A percentile compares a stretch with the other conserved stretches of the same genome.
phyloP scores from a whole-genome alignment of 306 rosid genomes.

The Vigna nakashimae region DNA sequence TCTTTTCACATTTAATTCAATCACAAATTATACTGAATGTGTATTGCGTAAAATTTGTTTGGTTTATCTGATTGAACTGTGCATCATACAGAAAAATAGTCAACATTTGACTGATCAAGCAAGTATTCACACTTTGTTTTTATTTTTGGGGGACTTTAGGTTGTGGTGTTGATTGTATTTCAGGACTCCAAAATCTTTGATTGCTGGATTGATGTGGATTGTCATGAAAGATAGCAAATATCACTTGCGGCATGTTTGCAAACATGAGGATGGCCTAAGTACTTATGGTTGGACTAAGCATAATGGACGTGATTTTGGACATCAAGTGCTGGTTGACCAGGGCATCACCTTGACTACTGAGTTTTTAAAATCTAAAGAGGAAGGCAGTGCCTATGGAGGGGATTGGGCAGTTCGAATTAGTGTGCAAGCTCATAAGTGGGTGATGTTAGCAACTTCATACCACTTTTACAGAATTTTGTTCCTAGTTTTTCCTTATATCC shows the following conservation, averaged over 20 bases:
- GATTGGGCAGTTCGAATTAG: conserved; percentile 85
- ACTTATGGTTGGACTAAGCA: conserved; percentile 87
- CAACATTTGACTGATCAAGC: background rate
- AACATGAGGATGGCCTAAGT: conserved; percentile 74
- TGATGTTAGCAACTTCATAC: conserved; percentile 34
- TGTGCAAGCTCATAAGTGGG: conserved; percentile 63
- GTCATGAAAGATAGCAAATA: conserved; percentile 68
- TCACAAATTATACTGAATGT: background rate
- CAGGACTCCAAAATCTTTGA: conserved; percentile 89
- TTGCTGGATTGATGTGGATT: conserved; percentile 96
- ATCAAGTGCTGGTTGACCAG: conserved; percentile 76
- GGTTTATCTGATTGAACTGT: conserved; percentile 19
- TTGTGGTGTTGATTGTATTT: conserved; percentile 6
- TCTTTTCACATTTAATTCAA: background rate
- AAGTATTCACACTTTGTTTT: background rate
- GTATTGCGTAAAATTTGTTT: conserved; percentile 18
- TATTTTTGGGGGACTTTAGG: background rate
- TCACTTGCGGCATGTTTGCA: conserved; percentile 68
- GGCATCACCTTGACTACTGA: conserved; percentile 67
- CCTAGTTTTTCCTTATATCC: conserved; percentile 18
- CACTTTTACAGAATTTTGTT: conserved; percentile 4
- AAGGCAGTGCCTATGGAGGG: conserved; percentile 89
- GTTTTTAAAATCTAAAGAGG: conserved; percentile 80
- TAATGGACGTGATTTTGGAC: conserved; percentile 88
- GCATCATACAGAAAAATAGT: background rate